Conservation (phyloP, 495 filamentous ascomycete genomes). For the Massariosphaeria phaeospora region DNA sequence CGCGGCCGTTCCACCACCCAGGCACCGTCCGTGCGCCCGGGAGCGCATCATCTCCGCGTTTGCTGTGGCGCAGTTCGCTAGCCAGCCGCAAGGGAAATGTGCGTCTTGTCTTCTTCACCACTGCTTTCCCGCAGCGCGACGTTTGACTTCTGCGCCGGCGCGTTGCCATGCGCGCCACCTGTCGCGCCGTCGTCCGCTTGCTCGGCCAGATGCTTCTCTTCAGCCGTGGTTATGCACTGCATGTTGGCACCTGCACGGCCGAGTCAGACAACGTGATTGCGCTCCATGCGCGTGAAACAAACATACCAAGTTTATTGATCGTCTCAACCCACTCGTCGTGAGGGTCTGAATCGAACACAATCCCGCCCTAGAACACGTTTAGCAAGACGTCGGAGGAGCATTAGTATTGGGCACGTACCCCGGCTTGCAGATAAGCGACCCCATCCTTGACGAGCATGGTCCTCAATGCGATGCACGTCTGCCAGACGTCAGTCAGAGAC, state of each 20-base stretch:
- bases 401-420: too few relatives aligned
- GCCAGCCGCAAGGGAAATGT: slow-evolving; percentile 23
- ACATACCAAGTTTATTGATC: slow-evolving; percentile 89
- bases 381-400: too few relatives aligned
- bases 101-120: slow-evolving; percentile 3
- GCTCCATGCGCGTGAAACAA: slow-evolving; percentile 33
- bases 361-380: too few relatives aligned
- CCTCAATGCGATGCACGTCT: slow-evolving; percentile 71
- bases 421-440: slow-evolving; percentile 85
- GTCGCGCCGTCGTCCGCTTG: slow-evolving; percentile 27
- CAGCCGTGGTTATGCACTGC: slow-evolving; percentile 76
- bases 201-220: slow-evolving; percentile 62
- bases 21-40: neutral
- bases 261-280: slow-evolving; percentile 8
- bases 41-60: neutral
- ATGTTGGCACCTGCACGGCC: slow-evolving; percentile 44
- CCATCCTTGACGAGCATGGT: slow-evolving; percentile 95
- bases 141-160: neutral
- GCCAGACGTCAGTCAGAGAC: slow-evolving; percentile 2
- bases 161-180: neutral
- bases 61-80: slow-evolving; percentile 21
- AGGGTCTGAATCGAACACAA: slow-evolving; percentile 91
- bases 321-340: slow-evolving; percentile 97
- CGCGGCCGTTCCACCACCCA: slow-evolving; percentile 1
- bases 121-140: neutral